phyloP scores from a whole-genome alignment of 2,329 filamentous ascomycete species.

The Cladophialophora chaetospira region DNA sequence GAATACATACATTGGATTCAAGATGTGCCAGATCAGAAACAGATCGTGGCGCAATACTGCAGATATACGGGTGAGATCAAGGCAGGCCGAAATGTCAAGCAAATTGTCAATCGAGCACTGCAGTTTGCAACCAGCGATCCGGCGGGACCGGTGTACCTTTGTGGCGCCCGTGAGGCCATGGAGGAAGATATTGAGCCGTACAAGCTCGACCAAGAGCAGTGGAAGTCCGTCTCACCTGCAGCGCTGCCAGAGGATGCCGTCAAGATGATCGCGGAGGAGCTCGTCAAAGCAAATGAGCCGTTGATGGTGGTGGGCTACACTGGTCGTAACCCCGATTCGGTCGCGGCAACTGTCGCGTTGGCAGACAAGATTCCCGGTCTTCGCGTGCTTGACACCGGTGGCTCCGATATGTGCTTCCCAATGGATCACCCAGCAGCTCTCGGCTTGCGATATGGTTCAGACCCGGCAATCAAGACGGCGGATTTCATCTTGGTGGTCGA shows the following conservation, averaged over 20 bases:
- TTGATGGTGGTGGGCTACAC: conserved; percentile 55
- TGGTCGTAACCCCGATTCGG: conserved; percentile 48
- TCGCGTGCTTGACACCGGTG: conserved; percentile 55
- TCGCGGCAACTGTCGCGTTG: conserved; percentile 49
- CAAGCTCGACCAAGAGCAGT: conserved; percentile 66
- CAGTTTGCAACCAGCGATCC: conserved; percentile 79
- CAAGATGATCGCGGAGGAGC: conserved; percentile 45
- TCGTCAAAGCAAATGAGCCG: conserved; percentile 51
- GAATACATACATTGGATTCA: conserved; percentile 89
- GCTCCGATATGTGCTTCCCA: conserved; percentile 56
- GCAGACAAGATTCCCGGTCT: conserved; percentile 52
- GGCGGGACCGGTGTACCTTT: conserved; percentile 77
- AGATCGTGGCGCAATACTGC: conserved; percentile 82
- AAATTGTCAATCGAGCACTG: conserved; percentile 81
- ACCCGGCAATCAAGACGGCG: conserved; percentile 71
- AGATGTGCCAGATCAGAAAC: conserved; percentile 78
- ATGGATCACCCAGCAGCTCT: conserved; percentile 58
- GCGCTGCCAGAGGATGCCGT: conserved; percentile 57
- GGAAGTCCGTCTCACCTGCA: conserved; percentile 70
- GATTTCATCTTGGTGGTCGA: conserved; percentile 85
- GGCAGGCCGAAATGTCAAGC: conserved; percentile 81
- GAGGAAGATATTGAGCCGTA: conserved; percentile 80
- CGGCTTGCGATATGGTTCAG: conserved; percentile 72
- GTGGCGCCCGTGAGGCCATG: conserved; percentile 78
- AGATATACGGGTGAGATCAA: conserved; percentile 81